Percentiles rank a stretch among this genome's conserved stretches.
Evolutionary conservation across 2,329 filamentous ascomycete genomes (phyloP).

Genomic region (Fusarium brevicatenulatum): DNA sequence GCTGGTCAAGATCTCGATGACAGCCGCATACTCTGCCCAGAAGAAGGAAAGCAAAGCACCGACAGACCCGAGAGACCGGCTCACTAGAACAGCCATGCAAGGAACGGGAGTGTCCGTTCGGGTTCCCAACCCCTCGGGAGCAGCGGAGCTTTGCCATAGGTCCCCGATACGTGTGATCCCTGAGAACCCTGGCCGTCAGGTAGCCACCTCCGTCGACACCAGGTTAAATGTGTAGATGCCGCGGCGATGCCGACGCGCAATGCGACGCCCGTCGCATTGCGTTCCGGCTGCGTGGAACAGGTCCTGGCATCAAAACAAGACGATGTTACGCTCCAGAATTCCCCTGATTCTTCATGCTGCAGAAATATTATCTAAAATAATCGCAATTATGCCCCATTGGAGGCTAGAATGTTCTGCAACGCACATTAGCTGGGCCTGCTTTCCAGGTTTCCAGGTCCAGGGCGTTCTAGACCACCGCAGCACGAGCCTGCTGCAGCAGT

Average conservation of each 20-base stretch:
- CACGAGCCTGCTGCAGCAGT: not conserved
- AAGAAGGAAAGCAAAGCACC: not conserved
- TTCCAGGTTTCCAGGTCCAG: not conserved
- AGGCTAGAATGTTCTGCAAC: not conserved
- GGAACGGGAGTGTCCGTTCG: conserved; percentile 31
- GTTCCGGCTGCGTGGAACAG: not conserved
- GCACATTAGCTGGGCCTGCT: not conserved
- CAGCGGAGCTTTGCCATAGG: not conserved
- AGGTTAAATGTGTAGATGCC: not conserved
- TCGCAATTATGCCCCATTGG: not conserved
- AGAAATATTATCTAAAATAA: not conserved
- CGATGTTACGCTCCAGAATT: not conserved
- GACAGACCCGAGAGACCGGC: conserved; percentile 7
- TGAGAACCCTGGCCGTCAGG: not conserved
- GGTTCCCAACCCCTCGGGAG: not conserved
- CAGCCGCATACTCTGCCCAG: not conserved
- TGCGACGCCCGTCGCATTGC: not conserved
- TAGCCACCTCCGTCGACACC: not conserved
- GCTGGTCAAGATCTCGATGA: not conserved
- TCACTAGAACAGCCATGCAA: conserved; percentile 21
- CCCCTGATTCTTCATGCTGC: not conserved
- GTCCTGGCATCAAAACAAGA: not conserved
- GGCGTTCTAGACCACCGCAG: not conserved
- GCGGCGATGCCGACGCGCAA: not conserved
- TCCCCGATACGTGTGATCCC: not conserved